phyloP scores from a whole-genome alignment of 2,329 filamentous ascomycete genomes.

The Macroventuria anomochaeta region DNA sequence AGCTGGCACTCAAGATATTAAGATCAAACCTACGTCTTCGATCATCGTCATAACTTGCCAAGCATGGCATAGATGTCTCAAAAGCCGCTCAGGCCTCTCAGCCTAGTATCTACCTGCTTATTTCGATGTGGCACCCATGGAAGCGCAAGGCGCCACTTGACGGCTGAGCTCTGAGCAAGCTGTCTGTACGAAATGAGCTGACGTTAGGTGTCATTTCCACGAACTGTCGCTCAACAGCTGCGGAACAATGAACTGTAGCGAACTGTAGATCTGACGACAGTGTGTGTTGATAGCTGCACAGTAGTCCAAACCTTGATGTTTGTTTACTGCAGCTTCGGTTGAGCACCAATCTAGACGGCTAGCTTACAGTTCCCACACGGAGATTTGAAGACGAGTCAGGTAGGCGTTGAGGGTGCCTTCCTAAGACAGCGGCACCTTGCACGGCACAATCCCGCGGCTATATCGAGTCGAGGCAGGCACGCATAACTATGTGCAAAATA shows the following conservation, averaged over 20 bases:
- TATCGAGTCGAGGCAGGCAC: conserved; percentile 1
- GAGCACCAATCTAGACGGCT: not conserved
- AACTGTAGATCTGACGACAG: not conserved
- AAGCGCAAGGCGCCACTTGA: conserved; percentile 7
- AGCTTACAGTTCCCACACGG: conserved; percentile 7
- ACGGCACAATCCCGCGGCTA: not conserved
- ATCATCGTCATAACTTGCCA: not conserved
- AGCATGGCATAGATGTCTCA: conserved; percentile 1
- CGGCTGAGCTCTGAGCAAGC: conserved; percentile 2
- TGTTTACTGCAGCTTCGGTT: conserved; percentile 6
- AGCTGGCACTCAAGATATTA: not conserved
- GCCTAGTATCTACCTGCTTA: not conserved
- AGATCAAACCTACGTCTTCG: not conserved
- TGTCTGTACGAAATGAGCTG: conserved; percentile 3
- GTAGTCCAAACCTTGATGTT: conserved; percentile 8
- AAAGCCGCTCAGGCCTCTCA: not conserved
- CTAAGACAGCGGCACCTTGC: conserved; percentile 4
- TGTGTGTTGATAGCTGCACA: conserved; percentile 4
- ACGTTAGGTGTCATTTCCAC: conserved; percentile 5
- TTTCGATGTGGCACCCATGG: not conserved
- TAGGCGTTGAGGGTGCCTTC: not conserved
- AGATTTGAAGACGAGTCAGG: conserved; percentile 12
- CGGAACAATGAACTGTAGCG: conserved; percentile 2
- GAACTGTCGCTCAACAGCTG: conserved; percentile 9
- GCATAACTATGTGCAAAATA: conserved; percentile 10